phyloP scores from a whole-genome alignment of 2,329 filamentous ascomycete species.

The Xylaria sp. region DNA sequence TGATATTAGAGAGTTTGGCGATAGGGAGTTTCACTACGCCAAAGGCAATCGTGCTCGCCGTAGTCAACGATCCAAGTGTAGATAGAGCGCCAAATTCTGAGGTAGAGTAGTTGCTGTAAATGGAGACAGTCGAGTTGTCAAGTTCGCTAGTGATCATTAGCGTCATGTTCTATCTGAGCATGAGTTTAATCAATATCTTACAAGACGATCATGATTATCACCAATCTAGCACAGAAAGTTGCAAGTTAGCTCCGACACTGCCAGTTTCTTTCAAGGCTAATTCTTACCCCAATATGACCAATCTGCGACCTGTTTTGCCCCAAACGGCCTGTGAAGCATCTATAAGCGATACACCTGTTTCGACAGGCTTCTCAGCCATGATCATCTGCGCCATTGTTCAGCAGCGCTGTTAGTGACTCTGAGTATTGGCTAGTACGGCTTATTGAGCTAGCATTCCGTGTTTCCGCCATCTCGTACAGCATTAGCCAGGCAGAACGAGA shows the following conservation, averaged over 20 bases:
- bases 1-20: not conserved
- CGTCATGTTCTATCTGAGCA: not conserved
- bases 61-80: not conserved
- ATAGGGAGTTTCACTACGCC: not conserved
- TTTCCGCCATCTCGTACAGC: not conserved
- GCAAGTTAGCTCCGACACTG: not conserved
- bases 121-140: not conserved
- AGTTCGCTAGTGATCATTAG: not conserved
- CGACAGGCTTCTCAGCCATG: not conserved
- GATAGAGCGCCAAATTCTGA: not conserved
- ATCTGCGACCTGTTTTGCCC: not conserved
- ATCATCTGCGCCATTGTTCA: not conserved
- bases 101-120: conserved; percentile 1
- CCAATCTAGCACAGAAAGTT: not conserved
- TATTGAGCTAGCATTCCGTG: not conserved
- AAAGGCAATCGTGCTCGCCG: not conserved
- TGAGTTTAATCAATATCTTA: not conserved
- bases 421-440: not conserved
- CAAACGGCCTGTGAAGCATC: not conserved
- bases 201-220: not conserved
- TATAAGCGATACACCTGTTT: not conserved
- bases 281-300: conserved; percentile 3
- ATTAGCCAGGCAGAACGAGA: not conserved
- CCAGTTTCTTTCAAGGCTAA: not conserved
- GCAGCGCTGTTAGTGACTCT: not conserved